phyloP scores from a whole-genome alignment of 495 filamentous ascomycete genomes.

The Penicillium taxi region DNA sequence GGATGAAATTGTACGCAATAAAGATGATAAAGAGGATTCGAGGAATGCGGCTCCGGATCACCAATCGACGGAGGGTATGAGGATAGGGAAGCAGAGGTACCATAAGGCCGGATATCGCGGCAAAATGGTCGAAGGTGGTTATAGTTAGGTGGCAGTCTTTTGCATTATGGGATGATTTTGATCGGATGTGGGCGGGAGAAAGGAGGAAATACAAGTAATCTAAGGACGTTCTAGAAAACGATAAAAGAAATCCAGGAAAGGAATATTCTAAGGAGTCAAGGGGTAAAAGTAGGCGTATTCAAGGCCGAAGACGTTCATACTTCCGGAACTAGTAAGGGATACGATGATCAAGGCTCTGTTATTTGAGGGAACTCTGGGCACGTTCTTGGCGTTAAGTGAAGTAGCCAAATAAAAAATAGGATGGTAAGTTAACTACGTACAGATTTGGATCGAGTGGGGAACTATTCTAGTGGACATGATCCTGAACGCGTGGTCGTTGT shows the following conservation, averaged over 20 bases:
- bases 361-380: too few relatives aligned
- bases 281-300: conserved; percentile 1
- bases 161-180: neutral
- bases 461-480: too few relatives aligned
- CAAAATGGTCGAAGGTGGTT: neutral
- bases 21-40: conserved; percentile 16
- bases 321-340: conserved; percentile 6
- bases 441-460: too few relatives aligned
- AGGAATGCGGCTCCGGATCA: conserved; percentile 14
- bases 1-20: conserved; percentile 16
- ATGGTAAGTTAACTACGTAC: too few relatives aligned
- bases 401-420: too few relatives aligned
- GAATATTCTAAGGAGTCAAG: conserved; percentile 4
- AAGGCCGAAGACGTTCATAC: conserved; percentile 11
- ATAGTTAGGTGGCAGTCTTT: neutral
- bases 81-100: conserved; percentile 4
- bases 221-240: neutral
- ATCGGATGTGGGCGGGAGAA: conserved; percentile 1
- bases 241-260: neutral
- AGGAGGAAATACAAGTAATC: neutral
- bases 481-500: too few relatives aligned
- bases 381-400: too few relatives aligned
- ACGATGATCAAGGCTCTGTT: conserved; percentile 9
- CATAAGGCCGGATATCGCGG: conserved; percentile 15
- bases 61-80: conserved; percentile 11